These are phyloP conservation scores for Ceratocystis eucalypticola DNA, from an alignment of 2,329 filamentous ascomycete species.

Conservation along the genomic window DNA sequence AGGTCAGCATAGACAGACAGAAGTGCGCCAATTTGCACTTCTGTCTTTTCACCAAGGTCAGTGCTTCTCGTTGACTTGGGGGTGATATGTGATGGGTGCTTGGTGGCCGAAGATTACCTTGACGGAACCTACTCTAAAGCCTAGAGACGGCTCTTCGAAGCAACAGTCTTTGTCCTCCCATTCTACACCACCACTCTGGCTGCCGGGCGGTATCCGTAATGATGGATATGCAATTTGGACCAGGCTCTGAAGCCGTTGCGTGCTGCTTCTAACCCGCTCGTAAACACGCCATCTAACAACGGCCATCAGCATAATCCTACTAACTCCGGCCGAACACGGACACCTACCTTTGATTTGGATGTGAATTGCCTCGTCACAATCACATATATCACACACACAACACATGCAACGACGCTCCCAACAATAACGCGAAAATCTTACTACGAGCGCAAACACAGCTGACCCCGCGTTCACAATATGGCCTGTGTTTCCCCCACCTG, in stretches of 20 bases:
- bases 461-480: not conserved
- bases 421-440: too few relatives aligned
- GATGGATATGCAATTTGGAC: too few relatives aligned
- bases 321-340: not conserved
- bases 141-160: too few relatives aligned
- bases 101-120: too few relatives aligned
- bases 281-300: not conserved
- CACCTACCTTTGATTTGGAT: not conserved
- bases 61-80: not conserved
- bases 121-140: too few relatives aligned
- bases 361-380: conserved; percentile 3
- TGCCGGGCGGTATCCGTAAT: too few relatives aligned
- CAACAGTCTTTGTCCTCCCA: too few relatives aligned
- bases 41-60: not conserved
- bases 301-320: not conserved
- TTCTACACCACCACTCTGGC: too few relatives aligned
- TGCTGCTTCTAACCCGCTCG: too few relatives aligned
- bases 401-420: not conserved
- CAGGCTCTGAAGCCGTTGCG: too few relatives aligned
- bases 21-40: not conserved
- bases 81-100: not conserved
- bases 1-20: not conserved
- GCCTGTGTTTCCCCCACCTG: not conserved
- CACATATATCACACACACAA: not conserved
- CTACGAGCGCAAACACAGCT: not conserved